A percentile compares a stretch with the other conserved stretches of the same genome.
Evolutionary conservation across 805 yeast species (phyloP).

Genomic region (Kazachstania martiniae): DNA sequence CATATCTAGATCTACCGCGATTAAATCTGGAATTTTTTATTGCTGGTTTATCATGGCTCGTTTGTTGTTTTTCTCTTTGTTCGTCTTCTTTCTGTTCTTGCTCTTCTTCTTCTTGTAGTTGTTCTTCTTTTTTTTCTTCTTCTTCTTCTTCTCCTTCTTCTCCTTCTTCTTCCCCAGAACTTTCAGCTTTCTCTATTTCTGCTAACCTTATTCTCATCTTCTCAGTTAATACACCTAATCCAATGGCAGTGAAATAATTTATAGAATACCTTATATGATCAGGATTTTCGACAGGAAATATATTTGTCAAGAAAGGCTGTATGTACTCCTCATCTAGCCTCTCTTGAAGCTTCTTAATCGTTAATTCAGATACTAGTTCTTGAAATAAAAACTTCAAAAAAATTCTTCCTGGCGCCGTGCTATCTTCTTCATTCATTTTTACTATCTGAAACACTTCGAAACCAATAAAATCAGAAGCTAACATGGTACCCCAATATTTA

Average conservation of each 20-base stretch:
- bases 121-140: constrained; percentile 2
- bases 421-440: constrained; percentile 53
- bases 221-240: constrained; percentile 75
- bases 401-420: constrained; percentile 74
- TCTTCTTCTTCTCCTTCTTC: constrained; percentile 6
- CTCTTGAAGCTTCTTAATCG: constrained; percentile 38
- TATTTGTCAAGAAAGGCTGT: constrained; percentile 38
- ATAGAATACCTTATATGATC: constrained; percentile 65
- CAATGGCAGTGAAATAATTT: constrained; percentile 88
- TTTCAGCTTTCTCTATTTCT: constrained; percentile 24
- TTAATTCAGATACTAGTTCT: constrained; percentile 69
- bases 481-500: constrained; percentile 73
- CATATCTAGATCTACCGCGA: too few relatives aligned
- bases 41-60: too few relatives aligned
- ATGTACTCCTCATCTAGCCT: constrained; percentile 45
- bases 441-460: constrained; percentile 51
- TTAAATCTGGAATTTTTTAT: too few relatives aligned
- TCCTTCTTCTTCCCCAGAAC: constrained; percentile 7
- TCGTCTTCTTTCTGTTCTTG: too few relatives aligned
- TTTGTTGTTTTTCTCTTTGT: too few relatives aligned
- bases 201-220: constrained; percentile 54
- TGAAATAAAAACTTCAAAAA: constrained; percentile 72
- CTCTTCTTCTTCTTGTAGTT: constrained; percentile 13
- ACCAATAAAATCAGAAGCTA: constrained; percentile 58
- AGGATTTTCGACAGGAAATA: constrained; percentile 51